Percentiles rank a stretch among this genome's conserved stretches.
These are phyloP conservation scores for Colletotrichum salicis DNA, from an alignment of 2,329 filamentous ascomycete species.

Conservation along the genomic window DNA sequence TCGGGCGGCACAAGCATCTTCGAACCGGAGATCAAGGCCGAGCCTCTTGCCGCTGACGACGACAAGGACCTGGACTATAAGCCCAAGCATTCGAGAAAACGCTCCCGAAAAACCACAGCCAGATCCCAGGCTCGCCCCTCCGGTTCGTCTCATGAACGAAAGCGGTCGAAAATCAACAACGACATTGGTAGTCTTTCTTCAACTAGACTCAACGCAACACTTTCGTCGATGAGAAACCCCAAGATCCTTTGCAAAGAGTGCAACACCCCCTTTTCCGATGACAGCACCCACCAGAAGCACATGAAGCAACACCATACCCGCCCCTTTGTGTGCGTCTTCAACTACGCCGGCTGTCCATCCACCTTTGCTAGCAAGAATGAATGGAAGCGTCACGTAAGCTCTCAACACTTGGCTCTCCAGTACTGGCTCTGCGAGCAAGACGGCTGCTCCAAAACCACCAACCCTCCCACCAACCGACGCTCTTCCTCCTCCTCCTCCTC, in stretches of 20 bases:
- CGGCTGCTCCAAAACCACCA: conserved; percentile 54
- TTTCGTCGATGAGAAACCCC: conserved; percentile 16
- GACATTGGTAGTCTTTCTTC: not conserved
- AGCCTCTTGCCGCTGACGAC: not conserved
- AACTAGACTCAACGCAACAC: not conserved
- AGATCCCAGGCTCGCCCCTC: not conserved
- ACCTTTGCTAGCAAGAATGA: conserved; percentile 88
- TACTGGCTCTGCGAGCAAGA: conserved; percentile 82
- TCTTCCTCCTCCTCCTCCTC: conserved; percentile 16
- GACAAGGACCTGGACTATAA: conserved; percentile 30
- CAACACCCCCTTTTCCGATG: conserved; percentile 56
- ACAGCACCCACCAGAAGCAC: conserved; percentile 58
- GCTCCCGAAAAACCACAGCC: conserved; percentile 17
- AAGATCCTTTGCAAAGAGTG: conserved; percentile 50
- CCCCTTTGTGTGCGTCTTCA: conserved; percentile 81
- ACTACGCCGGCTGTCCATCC: conserved; percentile 77
- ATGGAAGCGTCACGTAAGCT: conserved; percentile 90
- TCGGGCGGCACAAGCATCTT: conserved; percentile 35
- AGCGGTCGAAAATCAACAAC: conserved; percentile 17
- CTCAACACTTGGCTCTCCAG: conserved; percentile 79
- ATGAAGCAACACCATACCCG: conserved; percentile 65
- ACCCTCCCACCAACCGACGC: conserved; percentile 36
- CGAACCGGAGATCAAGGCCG: conserved; percentile 29
- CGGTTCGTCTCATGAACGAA: conserved; percentile 10
- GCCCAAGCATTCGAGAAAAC: conserved; percentile 28